A percentile compares a stretch with the other conserved stretches of the same genome.
These are phyloP conservation scores for Termitomyces sp. DNA, from an alignment of 768 basidiomycete genomes.

Conservation along the genomic window DNA sequence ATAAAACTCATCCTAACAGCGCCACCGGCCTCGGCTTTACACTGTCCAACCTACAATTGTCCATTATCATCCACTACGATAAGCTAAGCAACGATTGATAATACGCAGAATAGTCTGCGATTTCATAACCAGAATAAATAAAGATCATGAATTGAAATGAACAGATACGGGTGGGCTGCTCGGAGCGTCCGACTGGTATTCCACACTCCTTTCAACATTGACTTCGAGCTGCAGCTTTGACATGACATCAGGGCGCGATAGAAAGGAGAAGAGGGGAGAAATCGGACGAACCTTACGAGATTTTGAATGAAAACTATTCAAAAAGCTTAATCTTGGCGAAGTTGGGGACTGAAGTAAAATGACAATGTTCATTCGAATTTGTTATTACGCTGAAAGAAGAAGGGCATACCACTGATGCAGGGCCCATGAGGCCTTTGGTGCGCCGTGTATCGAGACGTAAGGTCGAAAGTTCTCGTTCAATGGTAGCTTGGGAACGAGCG, in stretches of 20 bases:
- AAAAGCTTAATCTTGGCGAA: not conserved
- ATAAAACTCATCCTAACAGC: too few species aligned
- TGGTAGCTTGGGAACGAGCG: conserved; percentile 7
- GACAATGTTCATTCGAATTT: not conserved
- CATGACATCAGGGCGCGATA: not conserved
- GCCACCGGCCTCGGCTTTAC: too few species aligned
- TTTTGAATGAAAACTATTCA: not conserved
- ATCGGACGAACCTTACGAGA: not conserved
- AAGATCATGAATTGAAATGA: not conserved
- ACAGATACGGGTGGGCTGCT: conserved; percentile 1
- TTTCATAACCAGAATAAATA: not conserved
- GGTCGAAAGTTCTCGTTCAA: conserved; percentile 4
- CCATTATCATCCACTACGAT: not conserved
- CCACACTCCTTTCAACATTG: conserved; percentile 12
- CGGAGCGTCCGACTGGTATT: conserved; percentile 6
- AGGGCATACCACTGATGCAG: not conserved
- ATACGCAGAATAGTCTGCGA: not conserved
- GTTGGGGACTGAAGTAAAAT: not conserved
- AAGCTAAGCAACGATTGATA: not conserved
- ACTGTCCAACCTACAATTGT: not conserved
- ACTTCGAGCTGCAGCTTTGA: conserved; percentile 8
- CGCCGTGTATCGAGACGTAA: conserved; percentile 7
- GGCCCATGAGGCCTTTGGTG: not conserved
- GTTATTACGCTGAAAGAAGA: not conserved
- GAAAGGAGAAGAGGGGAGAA: too few species aligned